phyloP scores from a whole-genome alignment of 2,329 filamentous ascomycete genomes.

The Teratosphaeriaceae sp. region DNA sequence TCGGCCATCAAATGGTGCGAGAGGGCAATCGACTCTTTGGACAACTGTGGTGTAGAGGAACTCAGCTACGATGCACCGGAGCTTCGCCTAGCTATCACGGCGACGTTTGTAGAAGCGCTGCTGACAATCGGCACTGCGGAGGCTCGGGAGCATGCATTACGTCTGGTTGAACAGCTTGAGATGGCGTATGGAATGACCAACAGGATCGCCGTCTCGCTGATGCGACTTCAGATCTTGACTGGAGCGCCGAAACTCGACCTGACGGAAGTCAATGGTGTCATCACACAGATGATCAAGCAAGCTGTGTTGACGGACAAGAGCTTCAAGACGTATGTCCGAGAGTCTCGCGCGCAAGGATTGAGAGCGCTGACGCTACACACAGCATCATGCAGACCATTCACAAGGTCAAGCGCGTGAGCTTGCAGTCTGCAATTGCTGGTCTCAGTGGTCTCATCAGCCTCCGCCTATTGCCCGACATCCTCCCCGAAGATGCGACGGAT shows the following conservation, averaged over 20 bases:
- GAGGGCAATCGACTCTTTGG: slow-evolving; percentile 56
- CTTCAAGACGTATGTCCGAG: slow-evolving; percentile 48
- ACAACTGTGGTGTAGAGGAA: slow-evolving; percentile 47
- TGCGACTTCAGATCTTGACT: slow-evolving; percentile 63
- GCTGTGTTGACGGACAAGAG: slow-evolving; percentile 56
- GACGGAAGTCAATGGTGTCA: slow-evolving; percentile 40
- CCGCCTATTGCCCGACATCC: slow-evolving; percentile 43
- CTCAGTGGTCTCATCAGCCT: slow-evolving; percentile 59
- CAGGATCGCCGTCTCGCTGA: slow-evolving; percentile 54
- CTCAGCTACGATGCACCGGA: slow-evolving; percentile 56
- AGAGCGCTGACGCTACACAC: slow-evolving; percentile 3
- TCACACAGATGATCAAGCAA: slow-evolving; percentile 56
- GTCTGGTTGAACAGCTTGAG: slow-evolving; percentile 52
- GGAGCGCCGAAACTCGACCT: slow-evolving; percentile 30
- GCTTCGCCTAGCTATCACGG: slow-evolving; percentile 59
- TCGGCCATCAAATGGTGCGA: slow-evolving; percentile 67
- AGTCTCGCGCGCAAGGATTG: not conserved
- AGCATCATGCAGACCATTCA: slow-evolving; percentile 61
- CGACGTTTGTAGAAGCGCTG: slow-evolving; percentile 34
- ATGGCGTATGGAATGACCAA: slow-evolving; percentile 55
- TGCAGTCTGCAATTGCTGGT: slow-evolving; percentile 35
- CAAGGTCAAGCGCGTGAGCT: slow-evolving; percentile 48
- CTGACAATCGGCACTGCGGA: slow-evolving; percentile 3
- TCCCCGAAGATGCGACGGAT: not conserved
- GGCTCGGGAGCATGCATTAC: slow-evolving; percentile 20